These are phyloP conservation scores for Solanum paucissectum DNA, from an alignment of 257 asterid genomes.

Conservation along the genomic window DNA sequence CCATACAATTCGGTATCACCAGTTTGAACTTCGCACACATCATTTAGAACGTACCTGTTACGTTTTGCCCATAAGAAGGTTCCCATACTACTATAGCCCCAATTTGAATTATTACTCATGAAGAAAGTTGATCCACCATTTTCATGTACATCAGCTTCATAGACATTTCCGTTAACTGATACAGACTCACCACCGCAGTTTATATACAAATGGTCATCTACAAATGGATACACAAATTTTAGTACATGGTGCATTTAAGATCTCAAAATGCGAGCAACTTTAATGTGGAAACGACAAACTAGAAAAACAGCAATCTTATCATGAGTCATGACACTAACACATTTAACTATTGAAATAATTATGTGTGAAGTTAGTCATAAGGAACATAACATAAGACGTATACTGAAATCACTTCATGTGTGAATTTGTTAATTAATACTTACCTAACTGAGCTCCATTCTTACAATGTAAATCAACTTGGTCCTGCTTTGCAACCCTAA, in stretches of 20 bases:
- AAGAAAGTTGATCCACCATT: constrained; percentile 7
- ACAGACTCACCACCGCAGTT: constrained; percentile 8
- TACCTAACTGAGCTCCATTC: not conserved
- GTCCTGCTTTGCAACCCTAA: not conserved
- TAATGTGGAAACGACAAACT: not conserved
- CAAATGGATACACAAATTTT: not conserved
- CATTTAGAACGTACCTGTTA: not conserved
- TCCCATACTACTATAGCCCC: constrained; percentile 30
- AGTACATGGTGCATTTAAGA: not conserved
- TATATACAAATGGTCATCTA: constrained; percentile 5
- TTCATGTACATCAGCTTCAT: constrained; percentile 4
- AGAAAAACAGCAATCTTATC: not conserved
- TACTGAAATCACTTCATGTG: not conserved
- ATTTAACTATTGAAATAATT: not conserved
- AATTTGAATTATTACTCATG: not conserved
- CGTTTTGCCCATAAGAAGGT: not conserved
- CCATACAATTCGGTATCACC: constrained; percentile 8
- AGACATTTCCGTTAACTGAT: not conserved
- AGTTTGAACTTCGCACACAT: not conserved
- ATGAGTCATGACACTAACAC: not conserved
- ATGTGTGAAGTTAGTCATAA: not conserved
- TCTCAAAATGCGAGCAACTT: not conserved
- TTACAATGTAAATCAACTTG: not conserved
- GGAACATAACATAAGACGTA: not conserved
- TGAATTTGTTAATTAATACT: not conserved